These are phyloP conservation scores for Chlorella ohadii DNA, from an alignment of 139 green algal species.

Conservation along the genomic window DNA sequence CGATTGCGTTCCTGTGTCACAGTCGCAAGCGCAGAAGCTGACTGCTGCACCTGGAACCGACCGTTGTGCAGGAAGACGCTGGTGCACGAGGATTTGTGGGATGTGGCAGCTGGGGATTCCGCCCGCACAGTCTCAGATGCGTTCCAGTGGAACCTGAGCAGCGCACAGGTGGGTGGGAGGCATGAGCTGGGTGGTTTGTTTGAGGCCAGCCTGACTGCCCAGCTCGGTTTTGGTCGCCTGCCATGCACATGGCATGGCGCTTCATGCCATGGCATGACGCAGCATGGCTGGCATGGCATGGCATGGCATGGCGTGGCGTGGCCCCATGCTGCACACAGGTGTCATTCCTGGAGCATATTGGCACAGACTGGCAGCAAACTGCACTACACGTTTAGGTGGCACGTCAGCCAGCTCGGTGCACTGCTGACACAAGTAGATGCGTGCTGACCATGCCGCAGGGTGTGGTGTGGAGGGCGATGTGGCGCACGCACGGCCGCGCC, in stretches of 20 bases:
- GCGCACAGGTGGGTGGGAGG: constrained; percentile 42
- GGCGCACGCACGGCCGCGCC: constrained; percentile 33
- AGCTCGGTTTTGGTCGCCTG: too few species aligned
- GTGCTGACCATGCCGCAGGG: constrained; percentile 14
- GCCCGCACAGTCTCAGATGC: constrained; percentile 44
- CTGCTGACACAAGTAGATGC: too few species aligned
- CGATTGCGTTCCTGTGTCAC: too few species aligned
- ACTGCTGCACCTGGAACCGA: too few species aligned
- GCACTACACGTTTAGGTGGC: too few species aligned
- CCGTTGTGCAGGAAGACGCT: constrained; percentile 78
- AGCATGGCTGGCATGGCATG: neutral
- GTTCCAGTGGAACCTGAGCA: constrained; percentile 60
- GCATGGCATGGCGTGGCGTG: neutral
- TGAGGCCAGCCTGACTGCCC: too few species aligned
- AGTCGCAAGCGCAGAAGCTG: too few species aligned
- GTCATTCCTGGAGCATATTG: too few species aligned
- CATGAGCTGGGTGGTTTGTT: constrained; percentile 33
- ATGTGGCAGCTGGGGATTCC: constrained; percentile 65
- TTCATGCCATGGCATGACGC: neutral
- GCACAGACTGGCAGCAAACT: too few species aligned
- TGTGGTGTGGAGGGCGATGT: constrained; percentile 50
- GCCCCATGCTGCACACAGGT: too few species aligned
- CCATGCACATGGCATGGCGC: too few species aligned
- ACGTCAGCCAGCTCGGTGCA: too few species aligned
- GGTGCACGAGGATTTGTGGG: constrained; percentile 85